A percentile compares a stretch with the other conserved stretches of the same genome.
Evolutionary conservation across 2,329 filamentous ascomycete species (phyloP).

Genomic region (Cladosporium cucumerinum): DNA sequence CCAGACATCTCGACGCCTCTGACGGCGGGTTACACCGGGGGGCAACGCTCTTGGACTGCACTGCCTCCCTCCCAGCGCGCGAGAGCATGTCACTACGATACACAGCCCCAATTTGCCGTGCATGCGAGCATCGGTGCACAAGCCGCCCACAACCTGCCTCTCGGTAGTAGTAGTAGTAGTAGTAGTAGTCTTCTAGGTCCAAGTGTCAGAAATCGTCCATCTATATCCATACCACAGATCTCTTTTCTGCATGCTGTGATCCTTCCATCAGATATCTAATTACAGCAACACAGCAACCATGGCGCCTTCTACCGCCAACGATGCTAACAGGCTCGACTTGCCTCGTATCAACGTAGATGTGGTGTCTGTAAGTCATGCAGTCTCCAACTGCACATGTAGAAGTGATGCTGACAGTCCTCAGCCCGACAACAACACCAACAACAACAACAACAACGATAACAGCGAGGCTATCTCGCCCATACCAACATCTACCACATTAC

Average conservation of each 20-base stretch:
- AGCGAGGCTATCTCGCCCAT: conserved; percentile 6
- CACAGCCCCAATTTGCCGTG: neutral
- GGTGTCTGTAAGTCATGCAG: conserved; percentile 12
- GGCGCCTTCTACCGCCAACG: conserved; percentile 15
- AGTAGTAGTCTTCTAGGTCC: neutral
- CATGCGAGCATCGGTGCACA: neutral
- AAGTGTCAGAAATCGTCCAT: neutral
- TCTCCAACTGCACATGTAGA: neutral
- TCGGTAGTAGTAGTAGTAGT: neutral
- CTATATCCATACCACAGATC: neutral
- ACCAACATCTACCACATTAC: conserved; percentile 3
- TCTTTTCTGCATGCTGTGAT: conserved; percentile 7
- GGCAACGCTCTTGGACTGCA: neutral
- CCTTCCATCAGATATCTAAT: conserved; percentile 13
- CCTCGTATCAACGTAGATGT: conserved; percentile 17
- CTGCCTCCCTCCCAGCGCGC: conserved; percentile 3
- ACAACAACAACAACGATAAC: neutral
- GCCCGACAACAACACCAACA: conserved; percentile 1
- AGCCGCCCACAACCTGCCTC: neutral
- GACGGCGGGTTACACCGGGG: neutral
- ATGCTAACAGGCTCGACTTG: conserved; percentile 8
- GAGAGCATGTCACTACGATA: neutral
- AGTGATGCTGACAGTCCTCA: neutral
- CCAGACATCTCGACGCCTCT: conserved; percentile 6
- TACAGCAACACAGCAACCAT: conserved; percentile 6